A percentile compares a stretch with the other conserved stretches of the same genome.
These are phyloP conservation scores for Pseudogymnoascus sp. DNA, from an alignment of 2,329 filamentous ascomycete genomes.

Conservation along the genomic window DNA sequence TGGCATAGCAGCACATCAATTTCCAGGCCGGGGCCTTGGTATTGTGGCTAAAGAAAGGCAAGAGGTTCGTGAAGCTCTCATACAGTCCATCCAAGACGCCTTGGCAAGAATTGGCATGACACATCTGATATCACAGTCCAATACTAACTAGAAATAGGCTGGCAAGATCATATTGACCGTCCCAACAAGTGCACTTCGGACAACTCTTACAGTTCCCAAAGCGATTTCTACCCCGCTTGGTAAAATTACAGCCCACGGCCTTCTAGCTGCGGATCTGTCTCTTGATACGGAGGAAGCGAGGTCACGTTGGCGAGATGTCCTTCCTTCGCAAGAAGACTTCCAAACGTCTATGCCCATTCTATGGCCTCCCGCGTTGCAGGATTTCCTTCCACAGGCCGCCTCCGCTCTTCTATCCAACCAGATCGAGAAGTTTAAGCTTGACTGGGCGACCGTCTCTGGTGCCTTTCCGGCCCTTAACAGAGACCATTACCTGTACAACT, in stretches of 20 bases:
- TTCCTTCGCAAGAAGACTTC: conserved; percentile 59
- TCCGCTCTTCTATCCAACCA: conserved; percentile 47
- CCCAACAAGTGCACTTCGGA: conserved; percentile 56
- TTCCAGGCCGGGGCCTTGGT: conserved; percentile 70
- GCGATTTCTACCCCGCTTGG: conserved; percentile 46
- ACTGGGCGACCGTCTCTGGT: conserved; percentile 39
- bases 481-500: conserved; percentile 45
- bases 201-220: conserved; percentile 51
- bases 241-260: conserved; percentile 58
- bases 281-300: conserved; percentile 40
- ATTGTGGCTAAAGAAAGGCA: conserved; percentile 64
- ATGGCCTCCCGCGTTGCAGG: conserved; percentile 39
- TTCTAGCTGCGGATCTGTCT: conserved; percentile 63
- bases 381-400: conserved; percentile 39
- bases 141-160: conserved; percentile 35
- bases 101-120: neutral
- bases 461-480: conserved; percentile 34
- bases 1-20: conserved; percentile 57
- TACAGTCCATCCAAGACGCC: neutral
- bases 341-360: conserved; percentile 48
- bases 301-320: conserved; percentile 56
- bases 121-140: neutral
- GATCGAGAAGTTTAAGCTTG: conserved; percentile 41
- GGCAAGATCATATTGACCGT: conserved; percentile 58
- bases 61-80: conserved; percentile 41